These are phyloP conservation scores for Agroathelia rolfsii DNA, from an alignment of 1,284 basidiomycete species.

Conservation along the genomic window DNA sequence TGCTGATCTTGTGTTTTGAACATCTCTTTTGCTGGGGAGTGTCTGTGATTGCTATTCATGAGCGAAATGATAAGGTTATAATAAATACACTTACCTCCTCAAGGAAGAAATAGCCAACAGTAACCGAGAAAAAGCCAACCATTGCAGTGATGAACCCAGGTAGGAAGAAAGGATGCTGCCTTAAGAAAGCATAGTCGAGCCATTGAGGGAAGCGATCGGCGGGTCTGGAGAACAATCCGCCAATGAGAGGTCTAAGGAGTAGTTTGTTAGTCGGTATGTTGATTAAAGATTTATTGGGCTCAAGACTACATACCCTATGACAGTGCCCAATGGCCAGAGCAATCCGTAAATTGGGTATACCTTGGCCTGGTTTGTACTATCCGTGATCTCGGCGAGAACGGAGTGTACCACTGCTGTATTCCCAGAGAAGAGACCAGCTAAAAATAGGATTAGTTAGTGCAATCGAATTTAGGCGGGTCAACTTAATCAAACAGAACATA, in stretches of 20 bases:
- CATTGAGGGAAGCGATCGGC: constrained; percentile 36
- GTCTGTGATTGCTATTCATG: constrained; percentile 23
- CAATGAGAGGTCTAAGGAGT: constrained; percentile 44
- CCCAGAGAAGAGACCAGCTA: constrained; percentile 53
- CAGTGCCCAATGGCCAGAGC: constrained; percentile 51
- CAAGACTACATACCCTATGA: constrained; percentile 41
- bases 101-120: constrained; percentile 37
- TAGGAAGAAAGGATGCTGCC: constrained; percentile 47
- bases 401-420: constrained; percentile 55
- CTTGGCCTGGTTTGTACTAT: constrained; percentile 49
- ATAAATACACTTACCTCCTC: constrained; percentile 41
- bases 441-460: constrained; percentile 11
- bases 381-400: constrained; percentile 54
- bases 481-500: constrained; percentile 16
- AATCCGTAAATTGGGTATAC: constrained; percentile 56
- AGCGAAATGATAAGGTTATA: constrained; percentile 1
- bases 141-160: constrained; percentile 40
- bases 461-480: constrained; percentile 4
- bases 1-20: too few species aligned
- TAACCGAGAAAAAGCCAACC: constrained; percentile 29
- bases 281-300: too few species aligned
- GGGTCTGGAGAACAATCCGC: constrained; percentile 51
- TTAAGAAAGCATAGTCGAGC: constrained; percentile 36
- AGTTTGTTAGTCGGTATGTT: too few species aligned
- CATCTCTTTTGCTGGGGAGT: constrained; percentile 32